phyloP scores from a whole-genome alignment of 306 rosid genomes.

The Mimosa bimucronata region DNA sequence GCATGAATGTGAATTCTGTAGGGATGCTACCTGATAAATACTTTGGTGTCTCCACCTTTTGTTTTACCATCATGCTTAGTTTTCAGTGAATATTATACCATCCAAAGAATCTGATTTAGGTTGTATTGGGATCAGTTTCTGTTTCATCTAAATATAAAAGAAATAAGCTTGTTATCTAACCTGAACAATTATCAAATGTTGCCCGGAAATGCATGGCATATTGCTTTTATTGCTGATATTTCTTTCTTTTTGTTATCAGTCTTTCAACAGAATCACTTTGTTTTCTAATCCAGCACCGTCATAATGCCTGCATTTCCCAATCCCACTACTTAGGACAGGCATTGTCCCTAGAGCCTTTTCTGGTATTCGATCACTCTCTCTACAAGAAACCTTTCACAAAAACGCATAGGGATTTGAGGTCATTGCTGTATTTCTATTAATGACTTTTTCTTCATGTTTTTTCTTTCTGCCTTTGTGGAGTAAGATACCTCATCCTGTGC shows the following conservation, averaged over 20 bases:
- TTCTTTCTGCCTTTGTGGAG: not conserved
- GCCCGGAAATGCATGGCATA: no score
- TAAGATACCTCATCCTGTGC: not conserved
- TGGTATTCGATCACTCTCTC: not conserved
- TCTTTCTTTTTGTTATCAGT: no score
- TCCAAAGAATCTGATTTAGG: not conserved
- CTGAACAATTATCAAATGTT: not conserved
- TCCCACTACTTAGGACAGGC: not conserved
- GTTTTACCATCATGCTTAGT: not conserved
- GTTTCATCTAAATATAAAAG: not conserved
- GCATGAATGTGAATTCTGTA: not conserved
- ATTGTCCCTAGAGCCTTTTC: not conserved
- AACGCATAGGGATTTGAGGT: not conserved
- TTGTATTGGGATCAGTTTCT: not conserved
- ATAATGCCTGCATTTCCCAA: not conserved
- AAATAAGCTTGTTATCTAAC: not conserved
- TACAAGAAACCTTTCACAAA: not conserved
- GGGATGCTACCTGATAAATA: conserved; percentile 7
- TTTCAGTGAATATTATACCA: not conserved
- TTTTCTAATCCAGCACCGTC: not conserved
- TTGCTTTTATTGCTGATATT: no score
- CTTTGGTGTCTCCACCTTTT: not conserved
- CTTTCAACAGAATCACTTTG: not conserved
- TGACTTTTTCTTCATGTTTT: not conserved
- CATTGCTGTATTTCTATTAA: not conserved